Base-by-base conservation (phyloP, 2,329 filamentous ascomycete species). In the Clonostachys chloroleuca region DNA sequence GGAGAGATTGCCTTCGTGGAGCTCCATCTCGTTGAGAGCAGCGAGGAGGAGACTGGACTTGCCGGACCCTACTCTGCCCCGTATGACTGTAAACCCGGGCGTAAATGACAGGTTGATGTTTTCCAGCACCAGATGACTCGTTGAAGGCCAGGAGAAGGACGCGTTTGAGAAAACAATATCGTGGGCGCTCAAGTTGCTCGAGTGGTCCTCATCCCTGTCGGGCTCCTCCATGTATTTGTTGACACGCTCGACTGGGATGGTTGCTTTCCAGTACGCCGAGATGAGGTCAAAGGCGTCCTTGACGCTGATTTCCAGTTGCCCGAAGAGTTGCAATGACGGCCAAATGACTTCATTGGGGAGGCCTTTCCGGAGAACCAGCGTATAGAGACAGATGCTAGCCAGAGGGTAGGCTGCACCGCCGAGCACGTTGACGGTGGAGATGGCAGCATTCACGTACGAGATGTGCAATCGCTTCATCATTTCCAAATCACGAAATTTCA, bases 161-260 rank as follows among this genome's bases (percentile, higher is more conserved):
- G 87, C 88, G 30, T 80, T 67, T 3, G 75, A 68, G 42, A 95
- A 71, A 39, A 76, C 63, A 17, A 85, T 69, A 14, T 75, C 67
- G 10, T 48, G 55, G 7, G 52, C 62, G 42, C 51, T 52, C 12
- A 48, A 48, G 4, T 73, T 65, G 9, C 61, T 60, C 5, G 66
- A 56, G 5, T 70, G 68, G 4, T 64, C 62, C 30, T 78, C 73
- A 33, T 81, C 78, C 55, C 90, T 89, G 57, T 96, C 83, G 0
- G 89, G 89, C 63, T 96, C 91, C 1, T 74, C 70, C 89, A 96
- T 95, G 67, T 95, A 96, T 18, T 80, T 77, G 57, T 95, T 87
- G 17, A 96, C 89, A 53, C 91, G 84, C 9, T 80, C 81, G 52
- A 95, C 81, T 0, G 91, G 87, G 16, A 96, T 85, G n/a, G 80